Conservation (phyloP, 345 rosid genomes). For the Aegle marmelos region DNA sequence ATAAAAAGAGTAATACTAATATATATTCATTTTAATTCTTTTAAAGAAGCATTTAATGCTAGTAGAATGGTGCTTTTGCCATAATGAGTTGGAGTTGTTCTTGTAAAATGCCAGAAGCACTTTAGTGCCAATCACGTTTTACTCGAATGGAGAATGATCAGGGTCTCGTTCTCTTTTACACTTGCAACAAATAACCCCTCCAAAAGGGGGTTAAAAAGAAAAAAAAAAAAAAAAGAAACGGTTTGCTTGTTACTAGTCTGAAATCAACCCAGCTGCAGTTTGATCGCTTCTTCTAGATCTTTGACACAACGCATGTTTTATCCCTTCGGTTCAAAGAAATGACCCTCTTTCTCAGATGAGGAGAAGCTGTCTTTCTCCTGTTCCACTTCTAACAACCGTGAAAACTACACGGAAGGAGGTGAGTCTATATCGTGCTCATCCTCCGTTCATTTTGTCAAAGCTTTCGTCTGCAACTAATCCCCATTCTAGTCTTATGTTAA, state of each 20-base stretch:
- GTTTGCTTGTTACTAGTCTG: background rate
- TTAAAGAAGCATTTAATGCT: too few relatives aligned
- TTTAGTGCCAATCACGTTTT: too few relatives aligned
- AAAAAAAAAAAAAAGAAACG: too few relatives aligned
- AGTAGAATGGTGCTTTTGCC: too few relatives aligned
- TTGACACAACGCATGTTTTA: background rate
- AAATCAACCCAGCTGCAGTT: background rate
- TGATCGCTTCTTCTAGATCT: background rate
- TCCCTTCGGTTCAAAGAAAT: slow-evolving; percentile 36
- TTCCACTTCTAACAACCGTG: slow-evolving; percentile 83
- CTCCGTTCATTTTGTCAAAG: slow-evolving; percentile 19
- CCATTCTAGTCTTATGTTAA: background rate
- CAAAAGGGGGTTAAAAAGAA: too few relatives aligned
- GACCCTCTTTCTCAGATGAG: background rate
- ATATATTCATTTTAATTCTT: too few relatives aligned
- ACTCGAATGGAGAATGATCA: too few relatives aligned
- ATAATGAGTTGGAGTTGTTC: too few relatives aligned
- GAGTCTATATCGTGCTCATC: slow-evolving; percentile 51
- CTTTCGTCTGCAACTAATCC: slow-evolving; percentile 4
- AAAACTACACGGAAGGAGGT: slow-evolving; percentile 70
- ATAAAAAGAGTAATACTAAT: background rate
- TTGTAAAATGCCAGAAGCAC: too few relatives aligned
- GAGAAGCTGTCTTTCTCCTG: slow-evolving; percentile 52
- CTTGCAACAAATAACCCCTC: too few relatives aligned
- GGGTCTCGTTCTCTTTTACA: too few relatives aligned